Evolutionary conservation across 2,329 filamentous ascomycete species (phyloP), one percentile per base, ranked within the genome.

Genomic region (Elsinoe necatrix): DNA sequence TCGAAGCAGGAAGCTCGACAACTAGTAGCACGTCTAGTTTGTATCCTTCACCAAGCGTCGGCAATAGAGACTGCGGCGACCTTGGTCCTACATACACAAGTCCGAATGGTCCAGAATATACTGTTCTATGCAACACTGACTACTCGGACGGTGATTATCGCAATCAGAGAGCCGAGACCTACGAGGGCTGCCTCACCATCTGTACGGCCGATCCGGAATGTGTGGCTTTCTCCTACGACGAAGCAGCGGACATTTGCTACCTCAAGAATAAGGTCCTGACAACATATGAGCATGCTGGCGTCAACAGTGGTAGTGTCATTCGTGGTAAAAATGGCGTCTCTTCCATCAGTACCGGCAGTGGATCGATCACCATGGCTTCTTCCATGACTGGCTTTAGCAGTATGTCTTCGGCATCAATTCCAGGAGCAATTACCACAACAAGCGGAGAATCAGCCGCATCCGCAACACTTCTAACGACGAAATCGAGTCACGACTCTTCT

Each of bases 221-320:
- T 23, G 1, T 57, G 23, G 48, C 45, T 1, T 57, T 57, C 48
- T 29, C 56, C 8, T 57, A 57, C 23, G 8, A 41, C 21, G 47
- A 35, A 31, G 35, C 9, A n/a, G 14, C 56, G 3, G 37, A 52
- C n/a, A 21, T 42, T 14, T 57, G 56, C 48, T 54, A 54, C 56
- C 35, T 57, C 31, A 57, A 57, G 56, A 54, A 51, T 27, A 41
- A 57, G 42, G 21, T 35, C 14, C 18, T 34, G 18, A 11, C 11
- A 3, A 34, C 41, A 2, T 56, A 56, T 47, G 18, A 27, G 21
- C 39, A 56, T 37, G 37, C 29, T 31, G 42, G 16, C 1, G 54
- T 56, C 14, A 45, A 42, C 25, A 56, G 54, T 37, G 54, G 39
- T 27, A 35, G 21, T 14, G 31, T 56, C 2, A 48, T 27, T 5